These are phyloP conservation scores for Royoungia palumana DNA, from an alignment of 768 basidiomycete species.

Conservation along the genomic window DNA sequence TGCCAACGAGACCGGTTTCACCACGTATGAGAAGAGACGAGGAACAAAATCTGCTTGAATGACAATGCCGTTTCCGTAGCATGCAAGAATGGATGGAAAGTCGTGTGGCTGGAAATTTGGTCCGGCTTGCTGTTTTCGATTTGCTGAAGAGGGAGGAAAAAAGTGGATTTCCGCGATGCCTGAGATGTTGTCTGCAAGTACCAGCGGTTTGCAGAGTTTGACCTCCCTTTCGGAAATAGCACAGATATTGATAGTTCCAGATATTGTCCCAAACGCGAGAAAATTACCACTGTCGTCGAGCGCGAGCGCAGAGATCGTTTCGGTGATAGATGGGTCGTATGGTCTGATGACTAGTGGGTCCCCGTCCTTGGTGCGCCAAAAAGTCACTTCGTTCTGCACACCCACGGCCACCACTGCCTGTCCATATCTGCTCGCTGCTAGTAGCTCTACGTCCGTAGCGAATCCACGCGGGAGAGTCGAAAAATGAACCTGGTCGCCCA, in stretches of 20 bases:
- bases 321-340: conserved; percentile 41
- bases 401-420: conserved; percentile 66
- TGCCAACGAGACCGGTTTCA: conserved; percentile 43
- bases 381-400: conserved; percentile 69
- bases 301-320: conserved; percentile 57
- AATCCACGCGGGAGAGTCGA: conserved; percentile 78
- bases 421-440: conserved; percentile 70
- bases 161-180: conserved; percentile 57
- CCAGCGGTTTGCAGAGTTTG: conserved; percentile 40
- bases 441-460: conserved; percentile 76
- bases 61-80: conserved; percentile 59
- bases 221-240: conserved; percentile 41
- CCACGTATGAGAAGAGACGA: conserved; percentile 27
- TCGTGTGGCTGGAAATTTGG: conserved; percentile 12
- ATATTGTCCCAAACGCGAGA: conserved; percentile 70
- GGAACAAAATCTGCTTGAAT: conserved; percentile 46
- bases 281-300: conserved; percentile 58
- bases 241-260: conserved; percentile 66
- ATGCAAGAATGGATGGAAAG: conserved; percentile 38
- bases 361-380: conserved; percentile 56
- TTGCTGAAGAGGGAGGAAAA: conserved; percentile 7
- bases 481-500: conserved; percentile 52
- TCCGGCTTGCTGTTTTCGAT: conserved; percentile 16
- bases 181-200: conserved; percentile 41
- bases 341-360: conserved; percentile 45